These are phyloP conservation scores for Bothriochloa decipiens DNA, from an alignment of 176 grass and related monocot genomes.

Conservation along the genomic window DNA sequence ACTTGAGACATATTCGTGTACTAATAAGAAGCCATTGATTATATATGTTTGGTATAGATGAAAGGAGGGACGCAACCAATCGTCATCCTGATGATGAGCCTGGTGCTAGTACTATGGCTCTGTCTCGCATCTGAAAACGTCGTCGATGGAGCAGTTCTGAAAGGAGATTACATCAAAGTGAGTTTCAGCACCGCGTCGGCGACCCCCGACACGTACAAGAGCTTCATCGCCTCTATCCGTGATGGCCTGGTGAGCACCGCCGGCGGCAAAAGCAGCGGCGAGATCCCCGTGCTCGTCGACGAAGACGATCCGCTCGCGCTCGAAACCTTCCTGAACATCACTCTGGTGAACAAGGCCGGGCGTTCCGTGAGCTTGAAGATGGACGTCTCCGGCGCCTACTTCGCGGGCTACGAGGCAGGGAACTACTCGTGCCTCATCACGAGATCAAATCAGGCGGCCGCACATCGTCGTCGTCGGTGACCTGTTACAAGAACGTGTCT, in stretches of 20 bases:
- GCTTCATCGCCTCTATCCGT: neutral
- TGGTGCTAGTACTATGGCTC: neutral
- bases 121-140: neutral
- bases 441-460: neutral
- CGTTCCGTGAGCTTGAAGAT: neutral
- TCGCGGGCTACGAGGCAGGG: neutral
- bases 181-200: neutral
- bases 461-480: neutral
- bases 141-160: neutral
- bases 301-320: neutral
- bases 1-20: neutral
- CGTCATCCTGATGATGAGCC: neutral
- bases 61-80: neutral
- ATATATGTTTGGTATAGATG: neutral
- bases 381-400: neutral
- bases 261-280: neutral
- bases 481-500: neutral
- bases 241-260: neutral
- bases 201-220: neutral
- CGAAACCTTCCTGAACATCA: neutral
- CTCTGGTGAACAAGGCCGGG: constrained; percentile 5
- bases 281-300: neutral
- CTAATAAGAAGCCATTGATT: neutral
- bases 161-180: neutral
- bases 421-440: neutral